These are phyloP conservation scores for Agrostemma githago DNA, from an alignment of 148 eudicot species.

Conservation along the genomic window DNA sequence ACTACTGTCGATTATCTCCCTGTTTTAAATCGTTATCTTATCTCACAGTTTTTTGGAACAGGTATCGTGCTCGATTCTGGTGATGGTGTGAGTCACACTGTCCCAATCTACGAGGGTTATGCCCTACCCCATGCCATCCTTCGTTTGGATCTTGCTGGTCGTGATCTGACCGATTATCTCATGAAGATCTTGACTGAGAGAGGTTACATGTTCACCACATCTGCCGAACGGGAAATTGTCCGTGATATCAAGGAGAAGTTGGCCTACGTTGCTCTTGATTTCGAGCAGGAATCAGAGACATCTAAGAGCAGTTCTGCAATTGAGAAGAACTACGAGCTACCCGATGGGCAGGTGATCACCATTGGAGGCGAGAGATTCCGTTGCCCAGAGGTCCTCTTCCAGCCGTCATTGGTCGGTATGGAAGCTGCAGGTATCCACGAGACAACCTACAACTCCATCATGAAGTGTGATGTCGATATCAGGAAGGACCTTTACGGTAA, in stretches of 20 bases:
- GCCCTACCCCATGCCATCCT: too few relatives aligned
- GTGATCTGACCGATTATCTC: conserved; percentile 29
- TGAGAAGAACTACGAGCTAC: background rate
- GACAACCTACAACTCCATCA: background rate
- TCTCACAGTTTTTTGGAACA: background rate
- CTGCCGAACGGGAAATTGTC: background rate
- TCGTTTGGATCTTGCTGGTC: too few relatives aligned
- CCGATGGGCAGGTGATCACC: background rate
- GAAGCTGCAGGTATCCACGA: background rate
- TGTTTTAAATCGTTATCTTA: too few relatives aligned
- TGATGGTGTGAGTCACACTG: too few relatives aligned
- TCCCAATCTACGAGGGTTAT: too few relatives aligned
- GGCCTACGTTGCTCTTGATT: background rate
- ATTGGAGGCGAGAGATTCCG: background rate
- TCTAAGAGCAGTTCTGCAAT: background rate
- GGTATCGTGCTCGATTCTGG: conserved; percentile 18
- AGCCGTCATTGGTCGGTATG: background rate
- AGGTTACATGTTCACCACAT: conserved; percentile 23
- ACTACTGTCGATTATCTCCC: too few relatives aligned
- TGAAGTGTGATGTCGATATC: background rate
- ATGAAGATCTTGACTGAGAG: conserved; percentile 30
- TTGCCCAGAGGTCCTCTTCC: background rate
- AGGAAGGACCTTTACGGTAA: background rate
- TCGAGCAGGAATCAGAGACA: background rate
- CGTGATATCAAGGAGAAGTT: background rate